Base-by-base conservation (phyloP, 768 basidiomycete species). In the Suillus alpinus region DNA sequence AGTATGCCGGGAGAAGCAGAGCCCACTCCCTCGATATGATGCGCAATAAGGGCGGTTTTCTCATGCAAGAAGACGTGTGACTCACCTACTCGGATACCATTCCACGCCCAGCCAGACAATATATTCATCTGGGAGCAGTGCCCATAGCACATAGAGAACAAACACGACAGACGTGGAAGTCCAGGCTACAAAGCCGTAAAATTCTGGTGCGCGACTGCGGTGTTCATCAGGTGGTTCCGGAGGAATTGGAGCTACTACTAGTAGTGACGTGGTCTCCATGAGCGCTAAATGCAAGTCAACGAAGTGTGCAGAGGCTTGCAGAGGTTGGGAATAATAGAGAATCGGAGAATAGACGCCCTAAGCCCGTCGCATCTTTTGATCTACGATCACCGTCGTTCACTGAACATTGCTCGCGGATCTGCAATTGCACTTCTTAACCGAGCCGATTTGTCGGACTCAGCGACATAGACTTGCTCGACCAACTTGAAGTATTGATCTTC, bases 131-230 rank as follows among this genome's bases (percentile, higher is more conserved):
- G 93, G 92, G 14, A 92, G 77, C 40, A 94, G 71, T 1, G 88
- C 91, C 93, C 93, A 95, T 6, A 93, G 75, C 37, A 93, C 67
- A 69, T 89, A 94, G 29, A 90, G 67, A 57, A 83, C 71, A 68
- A 89, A 94, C 2, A 85, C 73, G 31, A 93, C 74, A 56, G 83
- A 86, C 0, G 94, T 94, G 0, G 86, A 86, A 9, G 87, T 86
- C 88, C 87, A 91, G 16, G 90, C 91, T 5, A 90, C 91, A 70
- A 94, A 95, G n/a, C 94, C 93, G 66, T 94, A 93, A 68, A 94
- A 89, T 75, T 95, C 93, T 46, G 89, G 82, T 13, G 90, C 89
- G 9, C 89, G 85, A 70, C 86, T 88, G 62, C 83, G 83, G 62
- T 76, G 70, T 57, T 81, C 83, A 43, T 69, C 73, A 6, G 78